phyloP scores from a whole-genome alignment of 805 yeast species.

The Wickerhamiella slavikovae region DNA sequence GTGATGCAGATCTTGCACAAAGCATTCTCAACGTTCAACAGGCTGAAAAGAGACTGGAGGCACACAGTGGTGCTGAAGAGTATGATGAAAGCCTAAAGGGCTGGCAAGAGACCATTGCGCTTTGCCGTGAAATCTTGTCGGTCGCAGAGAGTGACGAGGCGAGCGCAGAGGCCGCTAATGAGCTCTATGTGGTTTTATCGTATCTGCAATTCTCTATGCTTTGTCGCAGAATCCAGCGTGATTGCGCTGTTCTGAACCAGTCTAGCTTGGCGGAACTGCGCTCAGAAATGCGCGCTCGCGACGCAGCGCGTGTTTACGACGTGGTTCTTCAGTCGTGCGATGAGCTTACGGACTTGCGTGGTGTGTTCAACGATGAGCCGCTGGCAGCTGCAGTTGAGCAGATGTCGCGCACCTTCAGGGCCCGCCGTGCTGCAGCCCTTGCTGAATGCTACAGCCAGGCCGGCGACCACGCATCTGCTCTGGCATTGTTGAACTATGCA shows the following conservation, averaged over 20 bases:
- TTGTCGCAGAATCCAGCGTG: slow-evolving; percentile 54
- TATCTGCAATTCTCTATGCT: slow-evolving; percentile 51
- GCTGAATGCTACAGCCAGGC: slow-evolving; percentile 20
- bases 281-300: slow-evolving; percentile 12
- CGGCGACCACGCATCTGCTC: slow-evolving; percentile 14
- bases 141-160: slow-evolving; percentile 18
- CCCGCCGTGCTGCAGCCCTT: slow-evolving; percentile 24
- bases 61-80: slow-evolving; percentile 8
- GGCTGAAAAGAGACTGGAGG: slow-evolving; percentile 9
- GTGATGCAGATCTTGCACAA: slow-evolving; percentile 52
- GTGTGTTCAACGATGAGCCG: slow-evolving; percentile 72
- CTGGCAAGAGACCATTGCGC: slow-evolving; percentile 51
- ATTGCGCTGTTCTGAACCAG: slow-evolving; percentile 22
- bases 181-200: slow-evolving; percentile 50
- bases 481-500: slow-evolving; percentile 14
- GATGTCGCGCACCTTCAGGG: slow-evolving; percentile 28
- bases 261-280: slow-evolving; percentile 2
- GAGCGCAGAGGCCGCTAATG: slow-evolving; percentile 23
- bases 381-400: slow-evolving; percentile 32
- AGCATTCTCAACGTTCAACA: slow-evolving; percentile 14
- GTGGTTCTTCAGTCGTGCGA: slow-evolving; percentile 31
- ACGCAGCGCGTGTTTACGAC: slow-evolving; percentile 28
- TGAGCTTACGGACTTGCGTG: slow-evolving; percentile 64
- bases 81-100: slow-evolving; percentile 37
- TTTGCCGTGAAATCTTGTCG: slow-evolving; percentile 35